Conservation (phyloP, 192 early-diverging fungal species). For the Entrophospora sp. region DNA sequence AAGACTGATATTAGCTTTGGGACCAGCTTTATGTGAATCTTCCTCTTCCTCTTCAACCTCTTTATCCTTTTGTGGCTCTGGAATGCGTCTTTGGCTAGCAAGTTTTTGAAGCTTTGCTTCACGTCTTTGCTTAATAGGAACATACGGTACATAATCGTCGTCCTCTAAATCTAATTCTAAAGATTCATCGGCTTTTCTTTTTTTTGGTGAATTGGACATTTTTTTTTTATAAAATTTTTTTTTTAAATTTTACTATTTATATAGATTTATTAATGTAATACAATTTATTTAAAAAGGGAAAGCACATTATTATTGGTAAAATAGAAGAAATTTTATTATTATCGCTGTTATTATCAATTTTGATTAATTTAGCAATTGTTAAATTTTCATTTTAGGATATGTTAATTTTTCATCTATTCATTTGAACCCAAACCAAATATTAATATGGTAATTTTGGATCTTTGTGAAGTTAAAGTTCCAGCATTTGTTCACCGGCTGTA, state of each 20-base stretch:
- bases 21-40: slow-evolving; percentile 40
- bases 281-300: too few relatives aligned
- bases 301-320: too few relatives aligned
- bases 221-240: too few relatives aligned
- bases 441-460: slow-evolving; percentile 89
- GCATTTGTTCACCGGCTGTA: slow-evolving; percentile 87
- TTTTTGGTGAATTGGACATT: background rate
- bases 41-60: slow-evolving; percentile 38
- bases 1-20: slow-evolving; percentile 59
- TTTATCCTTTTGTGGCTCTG: slow-evolving; percentile 24
- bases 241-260: too few relatives aligned
- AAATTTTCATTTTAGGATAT: slow-evolving; percentile 85
- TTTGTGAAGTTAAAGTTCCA: slow-evolving; percentile 80
- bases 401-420: slow-evolving; percentile 75
- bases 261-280: too few relatives aligned
- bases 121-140: slow-evolving; percentile 58
- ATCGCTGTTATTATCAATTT: background rate
- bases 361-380: slow-evolving; percentile 65
- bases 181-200: background rate
- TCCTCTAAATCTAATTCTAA: slow-evolving; percentile 13
- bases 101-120: slow-evolving; percentile 45
- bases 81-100: slow-evolving; percentile 21
- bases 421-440: slow-evolving; percentile 87
- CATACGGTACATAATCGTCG: slow-evolving; percentile 69
- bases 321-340: too few relatives aligned